These are phyloP conservation scores for Schizopora paradoxa DNA, from an alignment of 1,284 basidiomycete species.

Conservation along the genomic window DNA sequence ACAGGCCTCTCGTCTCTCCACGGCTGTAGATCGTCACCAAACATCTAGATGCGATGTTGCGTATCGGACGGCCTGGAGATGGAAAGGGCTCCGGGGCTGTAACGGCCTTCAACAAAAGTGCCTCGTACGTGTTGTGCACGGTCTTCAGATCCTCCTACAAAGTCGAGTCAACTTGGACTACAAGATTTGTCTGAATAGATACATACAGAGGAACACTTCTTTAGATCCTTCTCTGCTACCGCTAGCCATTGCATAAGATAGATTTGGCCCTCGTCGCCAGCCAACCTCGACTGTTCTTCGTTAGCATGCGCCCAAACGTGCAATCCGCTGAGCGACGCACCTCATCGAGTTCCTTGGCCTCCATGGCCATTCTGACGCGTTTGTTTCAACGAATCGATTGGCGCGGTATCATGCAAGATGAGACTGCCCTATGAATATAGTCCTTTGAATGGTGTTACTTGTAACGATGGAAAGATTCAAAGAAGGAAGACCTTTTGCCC, in stretches of 20 bases:
- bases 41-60: constrained; percentile 77
- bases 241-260: constrained; percentile 82
- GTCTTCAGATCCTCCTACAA: constrained; percentile 61
- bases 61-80: constrained; percentile 77
- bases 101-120: constrained; percentile 58
- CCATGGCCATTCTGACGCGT: no score
- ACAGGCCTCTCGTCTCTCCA: constrained; percentile 80
- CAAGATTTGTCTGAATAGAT: constrained; percentile 1
- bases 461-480: no score
- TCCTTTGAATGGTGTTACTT: no score
- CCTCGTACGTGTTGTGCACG: constrained; percentile 56
- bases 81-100: constrained; percentile 60
- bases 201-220: constrained; percentile 45
- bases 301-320: no score
- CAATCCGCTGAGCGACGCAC: no score
- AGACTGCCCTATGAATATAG: no score
- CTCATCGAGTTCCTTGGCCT: no score
- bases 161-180: constrained; percentile 8
- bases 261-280: constrained; percentile 72
- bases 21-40: constrained; percentile 73
- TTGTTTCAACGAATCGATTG: no score
- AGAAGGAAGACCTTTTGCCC: no score
- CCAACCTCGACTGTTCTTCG: constrained; percentile 67
- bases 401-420: no score
- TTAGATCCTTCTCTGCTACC: constrained; percentile 55